phyloP scores from a whole-genome alignment of 1,284 basidiomycete species.

The Pseudozyma sp. region DNA sequence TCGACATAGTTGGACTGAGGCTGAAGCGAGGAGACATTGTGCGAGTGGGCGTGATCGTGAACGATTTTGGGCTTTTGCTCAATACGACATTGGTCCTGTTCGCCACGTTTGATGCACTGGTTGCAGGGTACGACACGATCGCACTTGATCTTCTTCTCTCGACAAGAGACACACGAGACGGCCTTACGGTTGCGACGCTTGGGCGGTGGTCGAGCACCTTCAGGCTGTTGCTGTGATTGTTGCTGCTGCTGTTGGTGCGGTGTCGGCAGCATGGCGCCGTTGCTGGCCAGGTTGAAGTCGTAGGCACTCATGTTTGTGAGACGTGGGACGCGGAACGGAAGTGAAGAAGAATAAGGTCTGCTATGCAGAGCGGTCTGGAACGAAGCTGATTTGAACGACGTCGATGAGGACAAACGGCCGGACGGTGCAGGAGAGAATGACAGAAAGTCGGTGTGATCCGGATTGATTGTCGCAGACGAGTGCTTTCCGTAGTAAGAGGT shows the following conservation, averaged over 20 bases:
- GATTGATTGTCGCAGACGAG: background rate
- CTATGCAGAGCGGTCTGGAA: background rate
- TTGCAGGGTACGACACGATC: conserved; percentile 63
- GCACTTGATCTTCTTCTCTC: conserved; percentile 67
- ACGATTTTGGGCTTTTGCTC: conserved; percentile 54
- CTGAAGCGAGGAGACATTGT: conserved; percentile 8
- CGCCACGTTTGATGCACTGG: conserved; percentile 66
- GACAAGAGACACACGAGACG: conserved; percentile 59
- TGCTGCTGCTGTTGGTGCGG: conserved; percentile 8
- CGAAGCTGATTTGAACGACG: background rate
- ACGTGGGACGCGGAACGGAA: background rate
- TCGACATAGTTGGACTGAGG: conserved; percentile 16
- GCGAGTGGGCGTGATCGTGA: conserved; percentile 24
- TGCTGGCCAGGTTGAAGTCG: conserved; percentile 16
- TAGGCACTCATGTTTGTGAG: conserved; percentile 17
- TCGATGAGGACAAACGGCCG: background rate
- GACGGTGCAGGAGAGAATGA: background rate
- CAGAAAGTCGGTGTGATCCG: background rate
- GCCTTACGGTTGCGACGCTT: conserved; percentile 63
- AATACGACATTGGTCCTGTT: conserved; percentile 56
- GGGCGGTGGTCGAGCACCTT: conserved; percentile 42
- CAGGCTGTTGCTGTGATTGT: conserved; percentile 18
- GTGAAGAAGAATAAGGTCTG: background rate
- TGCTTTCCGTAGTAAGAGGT: background rate
- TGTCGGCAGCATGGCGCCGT: conserved; percentile 7